Percentiles rank a stretch among this genome's conserved stretches.
Conservation (phyloP, 2,329 filamentous ascomycete genomes). For the Sarocladium kiliense region DNA sequence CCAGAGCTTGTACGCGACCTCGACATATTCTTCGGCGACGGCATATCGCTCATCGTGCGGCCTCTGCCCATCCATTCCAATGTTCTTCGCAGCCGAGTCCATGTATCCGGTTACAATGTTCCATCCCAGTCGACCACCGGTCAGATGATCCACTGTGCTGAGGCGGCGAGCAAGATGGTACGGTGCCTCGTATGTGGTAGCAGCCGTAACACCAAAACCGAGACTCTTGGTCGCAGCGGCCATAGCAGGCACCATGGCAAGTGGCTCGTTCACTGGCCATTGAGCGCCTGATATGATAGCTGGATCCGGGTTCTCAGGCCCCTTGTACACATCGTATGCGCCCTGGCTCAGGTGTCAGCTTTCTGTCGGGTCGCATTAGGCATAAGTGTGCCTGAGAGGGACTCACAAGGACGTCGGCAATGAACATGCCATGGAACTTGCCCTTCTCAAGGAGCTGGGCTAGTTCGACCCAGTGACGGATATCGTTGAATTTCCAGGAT, state of each 20-base stretch:
- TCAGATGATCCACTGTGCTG: constrained; percentile 57
- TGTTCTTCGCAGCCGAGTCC: constrained; percentile 59
- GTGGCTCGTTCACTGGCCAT: constrained; percentile 66
- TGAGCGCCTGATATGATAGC: constrained; percentile 59
- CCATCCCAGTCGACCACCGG: constrained; percentile 40
- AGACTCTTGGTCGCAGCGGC: constrained; percentile 61
- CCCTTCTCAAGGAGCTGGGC: constrained; percentile 50
- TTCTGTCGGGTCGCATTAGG: background rate
- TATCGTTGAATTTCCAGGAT: constrained; percentile 55
- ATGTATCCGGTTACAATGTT: constrained; percentile 64
- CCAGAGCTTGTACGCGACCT: constrained; percentile 56
- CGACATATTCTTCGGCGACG: constrained; percentile 54
- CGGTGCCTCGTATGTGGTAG: constrained; percentile 64
- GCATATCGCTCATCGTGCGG: constrained; percentile 47
- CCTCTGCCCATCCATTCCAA: constrained; percentile 51
- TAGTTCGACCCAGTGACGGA: constrained; percentile 56
- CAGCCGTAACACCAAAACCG: constrained; percentile 63
- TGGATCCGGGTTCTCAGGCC: constrained; percentile 43
- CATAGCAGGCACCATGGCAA: constrained; percentile 58
- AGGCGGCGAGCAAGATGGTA: constrained; percentile 62
- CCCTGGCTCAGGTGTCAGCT: constrained; percentile 29
- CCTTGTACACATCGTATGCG: constrained; percentile 65
- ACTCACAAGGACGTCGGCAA: constrained; percentile 50
- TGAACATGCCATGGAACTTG: constrained; percentile 54
- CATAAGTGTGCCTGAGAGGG: background rate